Percentiles rank a stretch among this genome's conserved stretches.
These are phyloP conservation scores for Amaranthus cruentus DNA, from an alignment of 148 eudicot species.

Conservation along the genomic window DNA sequence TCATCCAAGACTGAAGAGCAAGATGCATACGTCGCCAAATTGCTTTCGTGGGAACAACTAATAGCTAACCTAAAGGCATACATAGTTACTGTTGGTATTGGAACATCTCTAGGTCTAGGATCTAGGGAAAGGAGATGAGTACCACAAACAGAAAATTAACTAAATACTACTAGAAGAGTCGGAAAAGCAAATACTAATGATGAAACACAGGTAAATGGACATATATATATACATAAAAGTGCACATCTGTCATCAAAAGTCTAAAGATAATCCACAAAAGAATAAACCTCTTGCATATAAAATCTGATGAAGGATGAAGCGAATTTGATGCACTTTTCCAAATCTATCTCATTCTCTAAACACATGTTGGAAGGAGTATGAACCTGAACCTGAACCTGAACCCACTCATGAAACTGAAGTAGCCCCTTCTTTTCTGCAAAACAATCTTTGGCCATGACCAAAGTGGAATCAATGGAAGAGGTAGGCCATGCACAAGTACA, in stretches of 20 bases:
- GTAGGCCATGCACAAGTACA: slow-evolving; percentile 31
- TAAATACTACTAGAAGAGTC: neutral
- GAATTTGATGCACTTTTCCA: slow-evolving; percentile 45
- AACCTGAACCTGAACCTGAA: slow-evolving; percentile 26
- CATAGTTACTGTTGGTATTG: neutral
- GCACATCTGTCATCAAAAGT: neutral
- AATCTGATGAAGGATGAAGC: slow-evolving; percentile 60
- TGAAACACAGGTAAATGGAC: neutral
- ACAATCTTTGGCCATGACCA: slow-evolving; percentile 22
- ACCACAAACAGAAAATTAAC: neutral
- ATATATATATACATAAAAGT: neutral
- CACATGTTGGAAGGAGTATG: slow-evolving; percentile 38
- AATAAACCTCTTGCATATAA: slow-evolving; percentile 66
- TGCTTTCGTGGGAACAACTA: neutral
- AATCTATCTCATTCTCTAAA: slow-evolving; percentile 28
- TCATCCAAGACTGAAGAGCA: neutral
- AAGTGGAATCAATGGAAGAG: slow-evolving; percentile 21
- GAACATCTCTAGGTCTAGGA: neutral
- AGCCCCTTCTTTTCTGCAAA: slow-evolving; percentile 40
- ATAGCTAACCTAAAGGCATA: neutral
- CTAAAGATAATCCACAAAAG: neutral
- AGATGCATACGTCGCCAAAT: neutral
- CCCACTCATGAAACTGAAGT: slow-evolving; percentile 62
- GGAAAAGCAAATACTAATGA: neutral
- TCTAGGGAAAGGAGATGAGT: neutral